Evolutionary conservation across 352 stramenopile species (phyloP), one percentile per base, ranked within the genome.

Genomic region (Phytopythium vexans): DNA sequence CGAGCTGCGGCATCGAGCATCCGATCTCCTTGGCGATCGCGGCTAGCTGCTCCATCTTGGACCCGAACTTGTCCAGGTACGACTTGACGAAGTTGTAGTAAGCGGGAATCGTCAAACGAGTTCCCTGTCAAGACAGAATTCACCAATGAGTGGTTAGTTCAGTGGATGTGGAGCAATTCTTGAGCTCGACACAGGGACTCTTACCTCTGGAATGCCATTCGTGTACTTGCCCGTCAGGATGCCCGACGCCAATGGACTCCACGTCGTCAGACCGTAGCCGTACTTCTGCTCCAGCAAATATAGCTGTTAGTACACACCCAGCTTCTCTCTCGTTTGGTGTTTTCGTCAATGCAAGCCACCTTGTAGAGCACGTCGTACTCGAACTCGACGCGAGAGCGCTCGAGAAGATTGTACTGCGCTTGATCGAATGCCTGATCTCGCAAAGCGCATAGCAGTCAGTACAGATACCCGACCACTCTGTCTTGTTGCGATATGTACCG

Each of bases 331-430:
- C n/a, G n/a, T n/a, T n/a, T n/a, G n/a, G n/a, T n/a, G n/a, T n/a
- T n/a, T n/a, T n/a, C n/a, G n/a, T n/a, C n/a, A n/a, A n/a, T n/a
- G n/a, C n/a, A n/a, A n/a, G n/a, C n/a, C n/a, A 56, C 52, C 62
- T 79, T 66, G 64, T 84, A 84, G 35, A 89, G 62, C 48, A 87
- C 59, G 16, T 66, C 49, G 34, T 68, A 77, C 56, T 75, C 68
- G 45, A 85, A 79, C 55, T 89, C 77, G 9, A 81, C 71, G 41
- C 70, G 62, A 14, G 78, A 77, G 31, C 79, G 74, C 41, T 88
- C 61, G 41, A 87, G 65, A 46, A 88, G 72, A 46, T 87, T 60
- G 64, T 89, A 89, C 61, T 88, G 66, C 14, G 73, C 63, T 58
- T 90, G 77, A 49, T 90, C 71, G 12, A 82, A 70, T 3, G 56